Conservation (phyloP, 164 flowering plant species). For the Cinnamomum micranthum region DNA sequence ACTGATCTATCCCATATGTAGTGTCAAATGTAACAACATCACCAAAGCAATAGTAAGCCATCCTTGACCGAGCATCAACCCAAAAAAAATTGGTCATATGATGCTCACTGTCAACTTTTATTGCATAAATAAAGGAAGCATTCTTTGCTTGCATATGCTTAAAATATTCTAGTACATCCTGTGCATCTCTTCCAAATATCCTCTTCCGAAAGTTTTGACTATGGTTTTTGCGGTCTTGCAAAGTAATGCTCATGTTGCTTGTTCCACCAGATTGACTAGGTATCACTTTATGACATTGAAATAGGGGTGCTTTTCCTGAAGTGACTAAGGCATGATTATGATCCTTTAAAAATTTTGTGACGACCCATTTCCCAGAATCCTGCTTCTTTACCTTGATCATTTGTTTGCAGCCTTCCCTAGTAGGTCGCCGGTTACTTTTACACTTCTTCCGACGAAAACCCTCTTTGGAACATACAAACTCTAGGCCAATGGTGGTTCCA, state of each 20-base stretch:
- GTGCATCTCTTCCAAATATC: slow-evolving; percentile 64
- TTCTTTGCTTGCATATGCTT: slow-evolving; percentile 65
- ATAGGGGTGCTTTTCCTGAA: slow-evolving; percentile 55
- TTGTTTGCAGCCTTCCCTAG: slow-evolving; percentile 53
- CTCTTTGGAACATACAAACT: slow-evolving; percentile 7
- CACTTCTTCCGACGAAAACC: slow-evolving; percentile 18
- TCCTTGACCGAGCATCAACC: slow-evolving; percentile 62
- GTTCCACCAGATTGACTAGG: background rate
- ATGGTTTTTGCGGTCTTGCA: slow-evolving; percentile 23
- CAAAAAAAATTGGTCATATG: slow-evolving; percentile 59
- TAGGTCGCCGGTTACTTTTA: slow-evolving; percentile 2
- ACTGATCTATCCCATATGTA: slow-evolving; percentile 38
- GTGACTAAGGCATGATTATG: slow-evolving; percentile 56
- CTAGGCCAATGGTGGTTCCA: slow-evolving; percentile 7
- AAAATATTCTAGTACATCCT: slow-evolving; percentile 57
- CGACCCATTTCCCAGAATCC: slow-evolving; percentile 57
- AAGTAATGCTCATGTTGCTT: slow-evolving; percentile 19
- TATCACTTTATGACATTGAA: slow-evolving; percentile 30
- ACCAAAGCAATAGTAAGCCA: slow-evolving; percentile 55
- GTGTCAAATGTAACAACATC: slow-evolving; percentile 56
- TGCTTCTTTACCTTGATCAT: slow-evolving; percentile 52
- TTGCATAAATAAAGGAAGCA: slow-evolving; percentile 61
- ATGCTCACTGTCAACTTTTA: slow-evolving; percentile 65
- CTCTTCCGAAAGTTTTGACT: slow-evolving; percentile 26
- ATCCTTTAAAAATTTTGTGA: slow-evolving; percentile 62